These are phyloP conservation scores for Hypoxylon sp. DNA, from an alignment of 2,329 filamentous ascomycete genomes.

Conservation along the genomic window DNA sequence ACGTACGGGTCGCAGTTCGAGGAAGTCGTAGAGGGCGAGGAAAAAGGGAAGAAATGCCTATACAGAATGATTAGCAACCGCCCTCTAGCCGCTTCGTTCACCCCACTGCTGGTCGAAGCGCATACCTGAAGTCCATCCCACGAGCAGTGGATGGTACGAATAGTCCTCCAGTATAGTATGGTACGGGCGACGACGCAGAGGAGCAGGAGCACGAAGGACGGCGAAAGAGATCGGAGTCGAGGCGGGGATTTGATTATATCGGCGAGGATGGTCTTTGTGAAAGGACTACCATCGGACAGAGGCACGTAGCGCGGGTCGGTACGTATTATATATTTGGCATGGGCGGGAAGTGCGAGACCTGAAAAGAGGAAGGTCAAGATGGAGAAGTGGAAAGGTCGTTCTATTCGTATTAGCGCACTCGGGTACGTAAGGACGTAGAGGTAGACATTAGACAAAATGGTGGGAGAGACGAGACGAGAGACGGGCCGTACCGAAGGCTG, in stretches of 20 bases:
- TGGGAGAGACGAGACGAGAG: neutral
- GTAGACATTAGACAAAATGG: neutral
- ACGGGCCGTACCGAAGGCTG: conserved; percentile 52
- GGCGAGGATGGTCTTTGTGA: conserved; percentile 25
- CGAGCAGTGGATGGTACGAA: conserved; percentile 52
- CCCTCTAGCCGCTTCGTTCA: neutral
- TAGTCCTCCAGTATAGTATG: conserved; percentile 50
- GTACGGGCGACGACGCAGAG: conserved; percentile 45
- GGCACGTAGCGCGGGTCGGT: conserved; percentile 27
- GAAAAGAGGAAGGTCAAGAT: conserved; percentile 47
- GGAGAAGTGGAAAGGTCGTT: conserved; percentile 53
- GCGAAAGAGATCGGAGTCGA: conserved; percentile 28
- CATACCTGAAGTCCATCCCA: conserved; percentile 52
- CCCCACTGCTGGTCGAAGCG: conserved; percentile 3
- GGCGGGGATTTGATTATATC: conserved; percentile 32
- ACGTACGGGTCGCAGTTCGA: conserved; percentile 38
- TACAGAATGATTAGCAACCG: conserved; percentile 10
- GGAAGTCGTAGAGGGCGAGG: conserved; percentile 42
- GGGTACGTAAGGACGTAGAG: neutral
- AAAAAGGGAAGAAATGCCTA: conserved; percentile 52
- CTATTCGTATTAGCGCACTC: conserved; percentile 23
- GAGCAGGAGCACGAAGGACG: conserved; percentile 40
- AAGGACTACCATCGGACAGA: conserved; percentile 21
- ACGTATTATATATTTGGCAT: conserved; percentile 34
- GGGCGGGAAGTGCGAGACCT: conserved; percentile 39